Evolutionary conservation across 345 rosid species (phyloP).

Genomic region (Acer yangbiense): DNA sequence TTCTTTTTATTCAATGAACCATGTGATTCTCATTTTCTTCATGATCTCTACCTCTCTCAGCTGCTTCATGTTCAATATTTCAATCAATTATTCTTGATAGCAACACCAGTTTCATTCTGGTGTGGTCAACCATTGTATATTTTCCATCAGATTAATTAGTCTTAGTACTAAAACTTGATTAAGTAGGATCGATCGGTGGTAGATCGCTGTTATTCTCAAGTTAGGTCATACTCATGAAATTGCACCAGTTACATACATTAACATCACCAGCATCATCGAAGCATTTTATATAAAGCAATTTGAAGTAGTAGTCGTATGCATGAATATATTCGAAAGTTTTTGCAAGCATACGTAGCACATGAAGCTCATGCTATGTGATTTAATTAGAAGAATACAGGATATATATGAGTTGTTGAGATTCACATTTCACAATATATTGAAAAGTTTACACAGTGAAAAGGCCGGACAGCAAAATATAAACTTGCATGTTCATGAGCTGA

Average conservation of each 20-base stretch:
- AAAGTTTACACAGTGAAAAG: background rate
- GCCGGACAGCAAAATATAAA: background rate
- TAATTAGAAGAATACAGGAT: no score
- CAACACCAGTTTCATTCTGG: background rate
- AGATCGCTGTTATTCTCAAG: background rate
- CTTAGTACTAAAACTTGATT: background rate
- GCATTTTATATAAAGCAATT: background rate
- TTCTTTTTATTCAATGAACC: constrained; percentile 14
- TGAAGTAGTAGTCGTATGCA: background rate
- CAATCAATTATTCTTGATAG: constrained; percentile 9
- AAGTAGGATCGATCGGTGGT: background rate
- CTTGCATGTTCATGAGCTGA: background rate
- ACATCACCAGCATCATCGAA: background rate
- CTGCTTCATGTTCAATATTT: background rate
- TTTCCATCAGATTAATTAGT: constrained; percentile 2
- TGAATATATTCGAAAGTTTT: constrained; percentile 10
- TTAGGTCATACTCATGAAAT: no score
- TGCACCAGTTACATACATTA: background rate
- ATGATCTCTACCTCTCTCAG: background rate
- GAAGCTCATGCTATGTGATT: background rate
- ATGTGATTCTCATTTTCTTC: constrained; percentile 15
- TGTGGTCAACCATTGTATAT: constrained; percentile 16
- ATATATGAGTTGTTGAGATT: no score
- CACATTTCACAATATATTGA: background rate
- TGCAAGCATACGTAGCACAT: background rate